These are phyloP conservation scores for Neurospora sp. DNA, from an alignment of 495 filamentous ascomycete genomes.

Conservation along the genomic window DNA sequence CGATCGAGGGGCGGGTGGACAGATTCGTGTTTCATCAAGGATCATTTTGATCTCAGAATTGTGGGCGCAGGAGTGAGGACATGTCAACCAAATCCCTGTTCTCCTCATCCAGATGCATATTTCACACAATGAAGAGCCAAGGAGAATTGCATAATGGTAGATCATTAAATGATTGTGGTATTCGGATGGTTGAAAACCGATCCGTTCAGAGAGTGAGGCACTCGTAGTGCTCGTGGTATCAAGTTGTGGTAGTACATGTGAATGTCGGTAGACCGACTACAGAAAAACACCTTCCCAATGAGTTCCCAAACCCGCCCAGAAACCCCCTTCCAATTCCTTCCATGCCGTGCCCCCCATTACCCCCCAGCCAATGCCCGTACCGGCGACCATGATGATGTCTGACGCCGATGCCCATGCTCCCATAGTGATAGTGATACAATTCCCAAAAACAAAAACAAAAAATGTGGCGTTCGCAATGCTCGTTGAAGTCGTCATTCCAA, in stretches of 20 bases:
- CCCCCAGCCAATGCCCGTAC: background rate
- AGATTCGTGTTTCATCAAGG: background rate
- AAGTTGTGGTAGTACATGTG: background rate
- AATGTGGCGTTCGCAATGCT: constrained; percentile 7
- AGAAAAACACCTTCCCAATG: constrained; percentile 1
- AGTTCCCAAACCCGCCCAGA: background rate
- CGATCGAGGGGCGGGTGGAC: background rate
- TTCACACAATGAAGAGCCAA: background rate
- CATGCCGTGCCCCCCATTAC: background rate
- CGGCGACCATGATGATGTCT: background rate
- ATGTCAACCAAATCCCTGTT: background rate
- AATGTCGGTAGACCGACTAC: background rate
- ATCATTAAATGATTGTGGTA: background rate
- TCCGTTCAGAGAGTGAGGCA: background rate
- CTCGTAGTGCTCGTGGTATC: background rate
- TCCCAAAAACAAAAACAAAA: background rate
- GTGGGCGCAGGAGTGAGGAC: background rate
- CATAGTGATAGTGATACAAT: background rate
- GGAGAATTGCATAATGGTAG: background rate
- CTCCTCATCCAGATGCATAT: background rate
- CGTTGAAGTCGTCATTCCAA: constrained; percentile 12
- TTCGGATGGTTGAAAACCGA: background rate
- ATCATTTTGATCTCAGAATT: background rate
- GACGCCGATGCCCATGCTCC: constrained; percentile 1
- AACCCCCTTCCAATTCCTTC: background rate